A percentile compares a stretch with the other conserved stretches of the same genome.
Conservation (phyloP, 2,329 filamentous ascomycete species). For the Sporothrix brasiliensis region DNA sequence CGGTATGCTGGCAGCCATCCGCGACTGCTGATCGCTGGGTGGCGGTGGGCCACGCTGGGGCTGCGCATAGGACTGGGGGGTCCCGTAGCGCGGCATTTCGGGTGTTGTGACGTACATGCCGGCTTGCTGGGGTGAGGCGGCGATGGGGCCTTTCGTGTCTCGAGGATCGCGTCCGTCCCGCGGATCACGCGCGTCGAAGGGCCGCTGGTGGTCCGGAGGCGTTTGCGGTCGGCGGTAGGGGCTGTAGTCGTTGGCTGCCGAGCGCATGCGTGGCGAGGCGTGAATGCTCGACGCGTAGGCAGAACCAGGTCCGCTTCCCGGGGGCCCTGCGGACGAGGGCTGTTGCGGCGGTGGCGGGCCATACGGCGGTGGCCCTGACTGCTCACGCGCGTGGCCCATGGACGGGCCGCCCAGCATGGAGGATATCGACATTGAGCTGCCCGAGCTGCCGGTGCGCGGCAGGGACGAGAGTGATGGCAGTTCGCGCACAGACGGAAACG, state of each 20-base stretch:
- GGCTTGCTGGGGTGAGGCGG: constrained; percentile 40
- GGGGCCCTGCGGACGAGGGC: not conserved
- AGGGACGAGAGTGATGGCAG: constrained; percentile 57
- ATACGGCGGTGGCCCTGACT: constrained; percentile 46
- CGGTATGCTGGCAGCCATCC: constrained; percentile 46
- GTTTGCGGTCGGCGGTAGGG: constrained; percentile 70
- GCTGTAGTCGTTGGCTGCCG: constrained; percentile 60
- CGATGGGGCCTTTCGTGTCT: constrained; percentile 48
- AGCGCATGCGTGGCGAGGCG: constrained; percentile 60
- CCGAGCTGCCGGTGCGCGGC: constrained; percentile 51
- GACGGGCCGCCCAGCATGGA: constrained; percentile 60
- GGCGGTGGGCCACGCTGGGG: constrained; percentile 55
- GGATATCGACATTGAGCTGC: constrained; percentile 64
- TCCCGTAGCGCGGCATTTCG: constrained; percentile 61
- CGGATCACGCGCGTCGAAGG: constrained; percentile 48
- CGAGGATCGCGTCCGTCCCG: constrained; percentile 50
- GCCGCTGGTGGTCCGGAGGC: constrained; percentile 64
- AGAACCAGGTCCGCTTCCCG: constrained; percentile 47
- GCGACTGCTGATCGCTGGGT: constrained; percentile 48
- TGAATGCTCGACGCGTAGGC: constrained; percentile 55
- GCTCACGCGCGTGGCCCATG: constrained; percentile 45
- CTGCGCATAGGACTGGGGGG: constrained; percentile 58
- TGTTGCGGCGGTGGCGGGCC: constrained; percentile 35
- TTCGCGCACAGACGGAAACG: constrained; percentile 56
- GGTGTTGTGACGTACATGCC: constrained; percentile 55